Evolutionary conservation across 2,329 filamentous ascomycete species (phyloP).

Genomic region (Cladophialophora bantiana): DNA sequence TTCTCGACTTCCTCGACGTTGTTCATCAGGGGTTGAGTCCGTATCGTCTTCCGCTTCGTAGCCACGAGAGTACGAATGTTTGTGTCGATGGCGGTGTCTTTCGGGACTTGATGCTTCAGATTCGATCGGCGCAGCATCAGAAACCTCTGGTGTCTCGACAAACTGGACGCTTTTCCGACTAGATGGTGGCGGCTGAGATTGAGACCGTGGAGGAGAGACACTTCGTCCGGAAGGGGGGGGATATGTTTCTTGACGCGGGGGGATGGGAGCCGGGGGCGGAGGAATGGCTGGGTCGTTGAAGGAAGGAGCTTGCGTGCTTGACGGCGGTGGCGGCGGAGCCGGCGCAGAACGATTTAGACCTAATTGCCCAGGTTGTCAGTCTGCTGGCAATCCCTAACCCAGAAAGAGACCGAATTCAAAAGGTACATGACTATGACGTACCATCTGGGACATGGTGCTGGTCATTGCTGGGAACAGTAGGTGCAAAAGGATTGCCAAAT

Average conservation of each 20-base stretch:
- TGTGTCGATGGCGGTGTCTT: conserved; percentile 25
- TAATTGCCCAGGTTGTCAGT: conserved; percentile 8
- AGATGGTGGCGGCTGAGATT: conserved; percentile 31
- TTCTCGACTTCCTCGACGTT: conserved; percentile 27
- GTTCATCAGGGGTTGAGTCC: conserved; percentile 36
- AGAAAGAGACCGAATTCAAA: conserved; percentile 4
- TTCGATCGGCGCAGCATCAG: conserved; percentile 19
- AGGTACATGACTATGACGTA: conserved; percentile 47
- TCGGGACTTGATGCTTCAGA: conserved; percentile 33
- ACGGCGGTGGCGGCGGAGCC: conserved; percentile 36
- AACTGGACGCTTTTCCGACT: conserved; percentile 39
- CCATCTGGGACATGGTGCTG: conserved; percentile 49
- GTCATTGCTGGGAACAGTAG: conserved; percentile 45
- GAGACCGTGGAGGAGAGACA: conserved; percentile 29
- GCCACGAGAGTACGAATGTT: conserved; percentile 39
- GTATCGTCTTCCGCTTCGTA: conserved; percentile 53
- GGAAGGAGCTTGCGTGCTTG: conserved; percentile 33
- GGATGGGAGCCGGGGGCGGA: not conserved
- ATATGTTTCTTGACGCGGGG: conserved; percentile 14
- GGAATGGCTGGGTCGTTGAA: conserved; percentile 11
- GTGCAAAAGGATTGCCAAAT: conserved; percentile 36
- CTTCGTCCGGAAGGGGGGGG: conserved; percentile 23
- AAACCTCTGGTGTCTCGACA: conserved; percentile 35
- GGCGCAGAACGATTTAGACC: conserved; percentile 29
- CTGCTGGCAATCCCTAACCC: conserved; percentile 6